These are phyloP conservation scores for Penicillium decumbens DNA, from an alignment of 2,329 filamentous ascomycete genomes.

Conservation along the genomic window DNA sequence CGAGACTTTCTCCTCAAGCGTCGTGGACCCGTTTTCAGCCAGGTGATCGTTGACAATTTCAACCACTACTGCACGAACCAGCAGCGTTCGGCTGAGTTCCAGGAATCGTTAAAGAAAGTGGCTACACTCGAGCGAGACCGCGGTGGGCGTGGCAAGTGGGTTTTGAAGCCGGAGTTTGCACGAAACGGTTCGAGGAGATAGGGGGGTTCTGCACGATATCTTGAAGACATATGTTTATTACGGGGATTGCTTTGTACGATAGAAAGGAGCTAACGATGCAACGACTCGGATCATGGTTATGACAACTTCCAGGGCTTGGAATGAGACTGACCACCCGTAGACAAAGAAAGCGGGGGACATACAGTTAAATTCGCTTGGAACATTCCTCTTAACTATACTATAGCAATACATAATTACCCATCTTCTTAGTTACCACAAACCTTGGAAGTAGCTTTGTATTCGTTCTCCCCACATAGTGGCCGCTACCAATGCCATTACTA, in stretches of 20 bases:
- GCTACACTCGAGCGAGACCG: constrained; percentile 58
- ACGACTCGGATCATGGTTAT: not conserved
- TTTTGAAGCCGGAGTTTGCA: constrained; percentile 55
- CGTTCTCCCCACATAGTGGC: too few species aligned
- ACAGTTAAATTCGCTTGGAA: too few species aligned
- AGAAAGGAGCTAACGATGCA: not conserved
- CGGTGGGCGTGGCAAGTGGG: constrained; percentile 53
- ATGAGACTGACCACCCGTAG: too few species aligned
- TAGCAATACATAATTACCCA: too few species aligned
- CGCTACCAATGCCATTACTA: too few species aligned
- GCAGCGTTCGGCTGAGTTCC: constrained; percentile 72
- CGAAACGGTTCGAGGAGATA: constrained; percentile 11
- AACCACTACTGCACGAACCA: constrained; percentile 69
- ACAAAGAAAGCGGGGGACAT: too few species aligned
- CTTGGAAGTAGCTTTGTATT: too few species aligned
- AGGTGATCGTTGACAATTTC: constrained; percentile 86
- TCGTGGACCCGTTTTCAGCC: constrained; percentile 72
- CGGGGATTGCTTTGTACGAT: constrained; percentile 1
- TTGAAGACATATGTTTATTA: not conserved
- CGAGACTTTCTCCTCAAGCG: constrained; percentile 72
- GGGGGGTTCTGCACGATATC: not conserved
- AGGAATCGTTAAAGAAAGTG: constrained; percentile 70
- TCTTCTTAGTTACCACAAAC: too few species aligned
- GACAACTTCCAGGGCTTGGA: not conserved
- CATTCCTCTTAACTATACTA: too few species aligned